Percentiles rank a stretch among this genome's conserved stretches.
phyloP scores from a whole-genome alignment of 768 basidiomycete genomes.

The Boletus subcaerulescens region DNA sequence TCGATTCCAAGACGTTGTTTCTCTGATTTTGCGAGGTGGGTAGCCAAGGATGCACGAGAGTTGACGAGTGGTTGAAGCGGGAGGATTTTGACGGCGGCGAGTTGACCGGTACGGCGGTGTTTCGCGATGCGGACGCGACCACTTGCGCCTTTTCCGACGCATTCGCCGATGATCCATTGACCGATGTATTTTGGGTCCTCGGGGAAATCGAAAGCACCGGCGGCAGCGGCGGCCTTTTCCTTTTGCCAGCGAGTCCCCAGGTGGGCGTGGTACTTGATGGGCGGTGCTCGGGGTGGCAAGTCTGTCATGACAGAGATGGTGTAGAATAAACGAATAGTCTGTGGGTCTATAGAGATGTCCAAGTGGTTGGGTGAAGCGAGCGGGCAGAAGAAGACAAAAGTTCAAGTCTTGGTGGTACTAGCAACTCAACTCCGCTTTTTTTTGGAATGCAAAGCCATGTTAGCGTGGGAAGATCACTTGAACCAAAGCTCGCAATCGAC shows the following conservation, averaged over 20 bases:
- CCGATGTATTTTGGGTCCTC: slow-evolving; percentile 86
- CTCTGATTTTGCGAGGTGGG: slow-evolving; percentile 68
- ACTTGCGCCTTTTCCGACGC: slow-evolving; percentile 90
- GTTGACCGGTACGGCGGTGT: slow-evolving; percentile 80
- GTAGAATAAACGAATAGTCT: slow-evolving; percentile 7
- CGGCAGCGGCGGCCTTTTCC: slow-evolving; percentile 79
- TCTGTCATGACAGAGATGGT: slow-evolving; percentile 25
- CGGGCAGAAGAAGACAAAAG: too few species aligned
- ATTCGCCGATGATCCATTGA: slow-evolving; percentile 91
- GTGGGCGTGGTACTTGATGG: slow-evolving; percentile 67
- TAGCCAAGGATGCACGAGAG: slow-evolving; percentile 65
- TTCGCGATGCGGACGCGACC: slow-evolving; percentile 94
- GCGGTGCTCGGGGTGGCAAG: slow-evolving; percentile 67
- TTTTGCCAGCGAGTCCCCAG: slow-evolving; percentile 84
- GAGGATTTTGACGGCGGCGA: slow-evolving; percentile 95
- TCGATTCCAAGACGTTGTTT: slow-evolving; percentile 86
- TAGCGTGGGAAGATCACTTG: too few species aligned
- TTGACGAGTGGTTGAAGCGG: slow-evolving; percentile 75
- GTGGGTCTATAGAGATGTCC: slow-evolving; percentile 16
- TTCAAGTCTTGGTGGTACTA: too few species aligned
- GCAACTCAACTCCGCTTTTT: too few species aligned
- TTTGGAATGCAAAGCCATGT: too few species aligned
- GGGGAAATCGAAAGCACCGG: slow-evolving; percentile 72
- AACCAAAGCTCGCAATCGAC: too few species aligned
- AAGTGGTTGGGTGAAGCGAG: too few species aligned